Evolutionary conservation across 2,329 filamentous ascomycete species (phyloP), one percentile per base, ranked within the genome.

Genomic region (Scedosporium minutisporum): DNA sequence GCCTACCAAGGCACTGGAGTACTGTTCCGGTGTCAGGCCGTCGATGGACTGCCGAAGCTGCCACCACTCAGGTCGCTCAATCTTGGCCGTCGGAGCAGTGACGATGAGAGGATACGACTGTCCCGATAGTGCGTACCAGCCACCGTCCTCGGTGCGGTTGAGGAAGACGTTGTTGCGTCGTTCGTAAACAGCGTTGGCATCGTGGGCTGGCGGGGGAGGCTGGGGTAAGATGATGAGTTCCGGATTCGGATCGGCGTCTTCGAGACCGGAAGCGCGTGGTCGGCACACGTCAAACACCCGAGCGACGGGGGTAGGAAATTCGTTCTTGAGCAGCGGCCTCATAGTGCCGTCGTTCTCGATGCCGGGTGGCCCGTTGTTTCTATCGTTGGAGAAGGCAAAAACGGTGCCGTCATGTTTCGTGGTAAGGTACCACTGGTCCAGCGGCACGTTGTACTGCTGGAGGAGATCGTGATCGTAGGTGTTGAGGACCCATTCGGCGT

Each of bases 81-180:
- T 76, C 65, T 74, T 76, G 23, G 77, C 83, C 2, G 71, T 66
- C 0, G 81, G 80, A 0, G 81, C 87, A 61, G 91, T 85, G 23
- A 93, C 88, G 29, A 96, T 91, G 9, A 93, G 82, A 3, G 95
- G 95, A 68, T 97, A 97, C 7, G 86, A 86, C 48, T 81, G 82
- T 63, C 96, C 93, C 1, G 93, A 97, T 75, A 97, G 82, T 38
- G 93, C 95, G 73, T 93, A 99, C 92, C 93, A 97, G 65, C 90
- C 89, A 33, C 93, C 93, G n/a, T 81, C 79, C 63, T 89, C 85
- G 1, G 93, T 97, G 67, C 88, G 88, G 71, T 97, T 96, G 64
- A 97, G 82, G 70, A 95, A 96, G 0, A 97, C 86, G 63, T 84
- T 86, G 65, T 83, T 81, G 65, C 80, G 82, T 38, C 87, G 80